Conservation (phyloP, 1,284 basidiomycete species). For the Ceratorhiza oryzae-sativae region DNA sequence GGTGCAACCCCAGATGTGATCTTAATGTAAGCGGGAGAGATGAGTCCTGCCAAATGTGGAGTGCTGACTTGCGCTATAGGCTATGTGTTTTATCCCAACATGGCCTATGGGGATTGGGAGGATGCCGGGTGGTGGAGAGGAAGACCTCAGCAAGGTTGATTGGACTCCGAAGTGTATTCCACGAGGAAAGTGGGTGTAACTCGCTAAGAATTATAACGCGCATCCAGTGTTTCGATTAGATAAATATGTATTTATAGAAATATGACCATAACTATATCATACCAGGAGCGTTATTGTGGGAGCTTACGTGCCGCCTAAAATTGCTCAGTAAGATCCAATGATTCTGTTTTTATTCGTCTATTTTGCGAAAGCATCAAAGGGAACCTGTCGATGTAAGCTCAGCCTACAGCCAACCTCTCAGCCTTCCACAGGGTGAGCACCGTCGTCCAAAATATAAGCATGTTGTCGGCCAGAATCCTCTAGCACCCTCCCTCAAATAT, state of each 20-base stretch:
- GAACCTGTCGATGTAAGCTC: no score
- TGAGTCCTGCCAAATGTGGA: neutral
- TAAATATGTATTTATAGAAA: neutral
- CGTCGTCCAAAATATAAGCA: neutral
- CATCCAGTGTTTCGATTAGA: neutral
- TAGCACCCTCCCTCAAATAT: neutral
- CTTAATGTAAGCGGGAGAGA: slow-evolving; percentile 7
- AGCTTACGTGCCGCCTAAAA: no score
- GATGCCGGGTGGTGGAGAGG: slow-evolving; percentile 2
- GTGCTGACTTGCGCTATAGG: neutral
- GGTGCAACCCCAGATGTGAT: slow-evolving; percentile 7
- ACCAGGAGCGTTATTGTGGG: no score
- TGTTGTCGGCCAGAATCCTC: neutral
- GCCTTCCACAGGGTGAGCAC: neutral
- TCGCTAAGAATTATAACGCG: neutral
- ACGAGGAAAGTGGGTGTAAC: neutral
- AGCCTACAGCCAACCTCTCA: neutral
- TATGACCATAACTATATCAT: neutral
- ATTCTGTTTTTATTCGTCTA: no score
- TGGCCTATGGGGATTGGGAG: slow-evolving; percentile 23
- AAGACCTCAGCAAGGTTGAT: slow-evolving; percentile 29
- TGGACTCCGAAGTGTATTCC: slow-evolving; percentile 33
- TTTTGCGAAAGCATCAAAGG: no score
- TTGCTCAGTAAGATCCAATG: no score
- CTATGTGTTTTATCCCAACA: slow-evolving; percentile 33